A percentile compares a stretch with the other conserved stretches of the same genome.
These are phyloP conservation scores for Heliosperma pusillum DNA, from an alignment of 148 eudicot genomes.

Conservation along the genomic window DNA sequence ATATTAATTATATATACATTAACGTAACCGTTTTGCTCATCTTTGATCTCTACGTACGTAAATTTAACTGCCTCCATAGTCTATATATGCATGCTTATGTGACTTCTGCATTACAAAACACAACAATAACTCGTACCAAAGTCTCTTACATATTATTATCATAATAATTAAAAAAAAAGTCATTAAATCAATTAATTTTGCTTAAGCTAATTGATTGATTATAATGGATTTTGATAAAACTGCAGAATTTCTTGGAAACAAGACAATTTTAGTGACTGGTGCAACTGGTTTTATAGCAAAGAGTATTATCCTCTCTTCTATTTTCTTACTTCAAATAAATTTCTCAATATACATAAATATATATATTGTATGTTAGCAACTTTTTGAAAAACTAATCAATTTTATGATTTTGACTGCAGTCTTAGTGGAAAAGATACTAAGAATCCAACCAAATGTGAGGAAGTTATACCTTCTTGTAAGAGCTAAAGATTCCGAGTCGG, in stretches of 20 bases:
- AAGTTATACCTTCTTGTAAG: constrained; percentile 24
- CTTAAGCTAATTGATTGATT: background rate
- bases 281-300: constrained; percentile 24
- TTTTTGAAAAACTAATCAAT: no score
- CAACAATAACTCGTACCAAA: background rate
- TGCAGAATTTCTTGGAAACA: constrained; percentile 15
- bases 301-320: background rate
- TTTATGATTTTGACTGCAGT: background rate
- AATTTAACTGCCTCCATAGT: background rate
- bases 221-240: constrained; percentile 13
- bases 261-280: constrained; percentile 13
- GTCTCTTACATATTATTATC: background rate
- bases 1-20: background rate
- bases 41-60: background rate
- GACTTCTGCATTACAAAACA: background rate
- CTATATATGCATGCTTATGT: background rate
- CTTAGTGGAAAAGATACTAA: constrained; percentile 19
- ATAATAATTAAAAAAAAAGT: background rate
- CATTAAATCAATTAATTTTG: background rate
- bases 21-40: background rate
- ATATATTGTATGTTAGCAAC: no score
- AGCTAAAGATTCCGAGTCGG: background rate
- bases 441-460: constrained; percentile 21
- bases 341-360: no score
- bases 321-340: background rate